A percentile compares a stretch with the other conserved stretches of the same genome.
phyloP scores from a whole-genome alignment of 163 green algal genomes.

The Scenedesmus sp. region DNA sequence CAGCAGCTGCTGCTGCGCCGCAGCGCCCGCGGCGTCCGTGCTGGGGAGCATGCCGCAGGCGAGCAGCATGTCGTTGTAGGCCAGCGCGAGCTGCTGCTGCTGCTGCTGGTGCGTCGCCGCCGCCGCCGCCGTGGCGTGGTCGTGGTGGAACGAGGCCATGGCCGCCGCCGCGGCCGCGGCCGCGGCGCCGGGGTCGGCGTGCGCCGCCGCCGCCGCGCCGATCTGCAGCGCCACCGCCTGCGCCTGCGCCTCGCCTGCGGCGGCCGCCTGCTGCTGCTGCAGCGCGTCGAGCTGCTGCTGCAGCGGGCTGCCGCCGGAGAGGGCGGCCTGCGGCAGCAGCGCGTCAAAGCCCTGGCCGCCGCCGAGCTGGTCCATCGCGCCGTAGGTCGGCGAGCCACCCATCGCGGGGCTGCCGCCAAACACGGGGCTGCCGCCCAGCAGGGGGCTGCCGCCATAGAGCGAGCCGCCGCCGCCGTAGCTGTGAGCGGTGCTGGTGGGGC shows the following conservation, averaged over 20 bases:
- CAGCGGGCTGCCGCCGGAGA: neutral
- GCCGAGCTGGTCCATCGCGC: neutral
- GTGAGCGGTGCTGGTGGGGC: too few relatives aligned
- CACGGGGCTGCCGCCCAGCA: slow-evolving; percentile 4
- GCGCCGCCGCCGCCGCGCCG: slow-evolving; percentile 17
- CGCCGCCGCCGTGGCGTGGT: slow-evolving; percentile 43
- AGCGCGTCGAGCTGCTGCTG: slow-evolving; percentile 9
- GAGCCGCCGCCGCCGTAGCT: too few relatives aligned
- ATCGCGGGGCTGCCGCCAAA: slow-evolving; percentile 5
- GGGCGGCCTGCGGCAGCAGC: too few relatives aligned
- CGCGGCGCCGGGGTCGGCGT: slow-evolving; percentile 21
- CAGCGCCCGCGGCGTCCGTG: neutral
- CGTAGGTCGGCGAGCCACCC: slow-evolving; percentile 12
- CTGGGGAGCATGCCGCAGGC: slow-evolving; percentile 9
- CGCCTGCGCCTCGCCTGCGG: neutral
- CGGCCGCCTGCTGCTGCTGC: slow-evolving; percentile 1
- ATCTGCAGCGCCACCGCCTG: slow-evolving; percentile 10
- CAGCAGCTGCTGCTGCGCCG: neutral
- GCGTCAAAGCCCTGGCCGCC: too few relatives aligned
- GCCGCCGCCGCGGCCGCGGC: slow-evolving; percentile 29
- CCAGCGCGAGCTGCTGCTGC: slow-evolving; percentile 15
- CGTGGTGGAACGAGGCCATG: slow-evolving; percentile 36
- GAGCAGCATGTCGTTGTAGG: slow-evolving; percentile 12
- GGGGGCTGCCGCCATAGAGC: neutral
- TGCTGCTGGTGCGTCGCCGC: slow-evolving; percentile 33